Percentiles rank a stretch among this genome's conserved stretches.
Evolutionary conservation across 1,284 basidiomycete species (phyloP).

Genomic region (Pseudozyma sp.): DNA sequence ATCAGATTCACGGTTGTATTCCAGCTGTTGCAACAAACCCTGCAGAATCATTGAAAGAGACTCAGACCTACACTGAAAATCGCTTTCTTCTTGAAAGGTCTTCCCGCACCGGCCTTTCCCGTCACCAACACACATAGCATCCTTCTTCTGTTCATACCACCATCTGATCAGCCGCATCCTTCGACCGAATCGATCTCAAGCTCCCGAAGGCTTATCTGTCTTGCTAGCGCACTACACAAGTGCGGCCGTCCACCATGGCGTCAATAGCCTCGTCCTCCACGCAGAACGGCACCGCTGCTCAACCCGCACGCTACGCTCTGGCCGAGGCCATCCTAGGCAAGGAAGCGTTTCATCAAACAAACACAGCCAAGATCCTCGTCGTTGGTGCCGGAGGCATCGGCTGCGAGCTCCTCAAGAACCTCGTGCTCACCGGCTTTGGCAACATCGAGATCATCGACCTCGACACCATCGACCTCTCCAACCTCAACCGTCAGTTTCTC

Average conservation of each 20-base stretch:
- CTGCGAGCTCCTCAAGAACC: conserved; percentile 96
- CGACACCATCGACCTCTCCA: conserved; percentile 98
- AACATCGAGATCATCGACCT: conserved; percentile 91
- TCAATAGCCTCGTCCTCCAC: conserved; percentile 23
- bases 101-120: conserved; percentile 3
- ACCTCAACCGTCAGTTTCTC: conserved; percentile 96
- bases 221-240: not conserved
- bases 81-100: not conserved
- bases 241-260: conserved; percentile 1
- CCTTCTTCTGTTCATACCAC: not conserved
- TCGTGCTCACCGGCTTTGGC: conserved; percentile 91
- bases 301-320: conserved; percentile 37
- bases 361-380: conserved; percentile 74
- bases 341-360: conserved; percentile 29
- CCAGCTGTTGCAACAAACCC: not conserved
- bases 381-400: conserved; percentile 97
- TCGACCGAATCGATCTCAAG: not conserved
- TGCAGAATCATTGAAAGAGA: conserved; percentile 7
- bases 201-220: not conserved
- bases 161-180: not conserved
- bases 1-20: not conserved
- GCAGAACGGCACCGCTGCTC: conserved; percentile 11
- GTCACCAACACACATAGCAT: not conserved
- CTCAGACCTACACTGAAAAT: not conserved
- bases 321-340: conserved; percentile 36